Base-by-base conservation (phyloP, 805 yeast genomes). In the Starmerella lactis-condensi region DNA sequence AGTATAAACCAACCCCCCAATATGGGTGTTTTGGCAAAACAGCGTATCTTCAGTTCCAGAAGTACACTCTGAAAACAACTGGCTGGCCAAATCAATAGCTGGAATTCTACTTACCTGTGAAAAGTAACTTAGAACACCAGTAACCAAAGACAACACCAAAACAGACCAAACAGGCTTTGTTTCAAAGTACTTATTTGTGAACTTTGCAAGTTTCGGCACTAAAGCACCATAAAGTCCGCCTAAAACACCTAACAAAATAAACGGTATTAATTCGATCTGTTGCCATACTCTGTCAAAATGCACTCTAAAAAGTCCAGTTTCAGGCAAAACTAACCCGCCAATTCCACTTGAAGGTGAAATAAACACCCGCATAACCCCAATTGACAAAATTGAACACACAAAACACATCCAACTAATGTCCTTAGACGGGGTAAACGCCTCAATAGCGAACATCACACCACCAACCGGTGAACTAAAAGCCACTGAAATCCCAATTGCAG, bases 381-480 rank as follows among this genome's bases (percentile, higher is more conserved):
- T 73, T 1, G 81, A 73, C 8, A 73, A 56, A 42, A 81, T 75
- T 1, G 93, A 73, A 43, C 79, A 69, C 3, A 77, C 74, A 52
- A 79, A 81, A 5, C 82, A 68, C 42, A 71, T 72, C 93, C 93
- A 79, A 71, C 79, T 67, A 45, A 73, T 69, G 26, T 74, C 57
- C 38, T 69, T 70, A 8, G 39, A 28, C 21, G 41, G 39, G 21
- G 31, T 19, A 24, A 44, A 44, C 18, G 33, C 30, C 44, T 79
- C 91, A 13, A 76, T 50, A 4, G 75, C 73, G 50, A 78, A 81
- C 20, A 79, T 50, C 1, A 81, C 89, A 1, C 93, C 93, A 6
- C 91, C 92, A 34, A 81, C 71, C 3, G 93, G 93, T 0, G 92
- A 72, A 37, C 75, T 75, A 52, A 79, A 78, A 1, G 93, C 91